phyloP scores from a whole-genome alignment of 495 filamentous ascomycete species.

The Lichenothelia convexa region DNA sequence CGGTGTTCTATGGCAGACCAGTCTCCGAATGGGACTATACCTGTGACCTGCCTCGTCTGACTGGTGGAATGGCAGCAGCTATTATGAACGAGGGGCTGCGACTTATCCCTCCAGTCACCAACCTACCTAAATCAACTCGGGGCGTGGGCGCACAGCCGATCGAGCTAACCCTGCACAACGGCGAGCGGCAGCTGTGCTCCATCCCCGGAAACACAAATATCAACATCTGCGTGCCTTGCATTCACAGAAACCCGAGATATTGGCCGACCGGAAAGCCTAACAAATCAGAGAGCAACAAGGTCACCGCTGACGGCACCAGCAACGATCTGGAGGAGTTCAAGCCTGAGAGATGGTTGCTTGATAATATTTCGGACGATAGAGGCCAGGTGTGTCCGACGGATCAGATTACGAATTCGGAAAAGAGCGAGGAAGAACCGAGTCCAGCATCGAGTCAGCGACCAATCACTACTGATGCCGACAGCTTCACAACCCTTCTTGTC shows the following conservation, averaged over 20 bases:
- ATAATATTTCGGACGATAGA: too few species aligned
- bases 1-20: slow-evolving; percentile 32
- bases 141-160: slow-evolving; percentile 26
- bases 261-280: too few species aligned
- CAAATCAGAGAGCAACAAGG: slow-evolving; percentile 40
- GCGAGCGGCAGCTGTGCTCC: slow-evolving; percentile 26
- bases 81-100: slow-evolving; percentile 52
- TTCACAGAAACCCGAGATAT: slow-evolving; percentile 47
- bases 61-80: slow-evolving; percentile 43
- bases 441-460: slow-evolving; percentile 8
- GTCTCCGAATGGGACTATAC: slow-evolving; percentile 44
- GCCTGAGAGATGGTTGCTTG: slow-evolving; percentile 39
- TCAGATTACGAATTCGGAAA: too few species aligned
- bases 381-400: too few species aligned
- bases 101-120: slow-evolving; percentile 38
- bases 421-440: slow-evolving; percentile 24
- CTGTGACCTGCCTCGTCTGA: slow-evolving; percentile 31
- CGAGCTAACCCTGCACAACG: slow-evolving; percentile 29
- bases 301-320: slow-evolving; percentile 20
- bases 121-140: slow-evolving; percentile 30
- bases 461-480: slow-evolving; percentile 30
- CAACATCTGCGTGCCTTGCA: slow-evolving; percentile 26
- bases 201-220: slow-evolving; percentile 26
- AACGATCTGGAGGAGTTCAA: slow-evolving; percentile 33
- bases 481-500: slow-evolving; percentile 27